phyloP scores from a whole-genome alignment of 352 stramenopile genomes.

The Nothophytophthora sp. region DNA sequence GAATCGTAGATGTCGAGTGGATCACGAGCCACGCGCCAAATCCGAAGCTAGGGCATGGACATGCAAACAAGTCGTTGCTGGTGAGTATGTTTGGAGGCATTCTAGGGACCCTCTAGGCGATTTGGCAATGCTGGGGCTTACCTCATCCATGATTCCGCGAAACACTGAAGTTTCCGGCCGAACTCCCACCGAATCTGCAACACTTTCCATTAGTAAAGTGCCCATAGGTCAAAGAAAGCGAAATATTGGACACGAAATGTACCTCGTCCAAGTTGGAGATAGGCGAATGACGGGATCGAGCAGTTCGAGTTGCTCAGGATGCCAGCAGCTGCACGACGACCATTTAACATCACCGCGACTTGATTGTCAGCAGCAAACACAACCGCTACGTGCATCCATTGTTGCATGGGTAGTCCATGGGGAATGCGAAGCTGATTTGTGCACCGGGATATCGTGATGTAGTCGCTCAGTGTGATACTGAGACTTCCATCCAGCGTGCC shows the following conservation, averaged over 20 bases:
- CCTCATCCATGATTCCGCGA: slow-evolving; percentile 46
- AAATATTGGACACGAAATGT: background rate
- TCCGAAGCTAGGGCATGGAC: slow-evolving; percentile 24
- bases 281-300: slow-evolving; percentile 9
- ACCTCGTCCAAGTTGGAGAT: slow-evolving; percentile 54
- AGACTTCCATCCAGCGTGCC: slow-evolving; percentile 19
- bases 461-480: slow-evolving; percentile 10
- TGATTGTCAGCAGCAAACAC: slow-evolving; percentile 12
- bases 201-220: too few species aligned
- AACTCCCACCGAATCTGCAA: slow-evolving; percentile 26
- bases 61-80: too few species aligned
- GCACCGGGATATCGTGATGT: slow-evolving; percentile 37
- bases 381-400: slow-evolving; percentile 51
- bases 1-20: slow-evolving; percentile 14
- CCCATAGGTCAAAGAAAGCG: slow-evolving; percentile 3
- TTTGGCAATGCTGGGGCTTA: slow-evolving; percentile 11
- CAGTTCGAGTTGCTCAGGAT: slow-evolving; percentile 25
- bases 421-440: slow-evolving; percentile 30
- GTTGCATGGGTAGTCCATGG: slow-evolving; percentile 13
- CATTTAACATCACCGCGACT: slow-evolving; percentile 33
- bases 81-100: too few species aligned
- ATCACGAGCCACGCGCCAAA: slow-evolving; percentile 30
- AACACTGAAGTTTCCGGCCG: slow-evolving; percentile 18
- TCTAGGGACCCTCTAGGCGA: too few species aligned
- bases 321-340: slow-evolving; percentile 16